Evolutionary conservation across 2,329 filamentous ascomycete genomes (phyloP), one percentile per base, ranked within the genome.

Genomic region (Colletotrichum sp.): DNA sequence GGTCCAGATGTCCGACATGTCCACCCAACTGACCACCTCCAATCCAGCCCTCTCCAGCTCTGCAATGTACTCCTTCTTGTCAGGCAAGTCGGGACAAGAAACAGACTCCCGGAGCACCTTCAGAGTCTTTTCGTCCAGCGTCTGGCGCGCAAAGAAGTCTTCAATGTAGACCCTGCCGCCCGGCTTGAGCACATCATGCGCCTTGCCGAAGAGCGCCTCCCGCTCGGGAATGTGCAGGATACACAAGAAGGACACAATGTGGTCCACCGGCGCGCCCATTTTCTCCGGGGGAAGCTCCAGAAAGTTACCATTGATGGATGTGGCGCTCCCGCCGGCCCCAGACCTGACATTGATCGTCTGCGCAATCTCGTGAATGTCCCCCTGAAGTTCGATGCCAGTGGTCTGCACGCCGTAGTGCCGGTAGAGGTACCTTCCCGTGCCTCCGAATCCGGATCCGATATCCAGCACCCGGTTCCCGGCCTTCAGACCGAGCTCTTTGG

Each of bases 211-310:
- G 9, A 80, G 72, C 48, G 32, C 30, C 24, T 69, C 38, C 4
- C 77, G 74, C 32, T 70, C 67, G 5, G 78, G 71, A 16, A 79
- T 76, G 43, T 80, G 79, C 38, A 78, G 43, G 48, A 80, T 76
- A 69, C 77, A 78, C n/a, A 80, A 73, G 43, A 80, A 77, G 13
- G 79, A 79, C 26, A 80, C 71, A 36, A 79, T 63, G 65, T 79
- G 76, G 48, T 80, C 74, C 15, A 76, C 76, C 1, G 75, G 78
- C 61, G 24, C 69, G 18, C 52, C 48, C 16, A 77, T 71, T 3
- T 12, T 12, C 0, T 21, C 21, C 2, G 70, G 16, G 6, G 57
- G 43, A 34, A 79, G 68, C 26, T 66, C 30, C 13, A 76, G 68
- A 48, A 80, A 78, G 43, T 80, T 67, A 24, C 64, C 76, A 36